Evolutionary conservation across 345 rosid species (phyloP), one percentile per base, ranked within the genome.

Genomic region (Aethionema arabicum): DNA sequence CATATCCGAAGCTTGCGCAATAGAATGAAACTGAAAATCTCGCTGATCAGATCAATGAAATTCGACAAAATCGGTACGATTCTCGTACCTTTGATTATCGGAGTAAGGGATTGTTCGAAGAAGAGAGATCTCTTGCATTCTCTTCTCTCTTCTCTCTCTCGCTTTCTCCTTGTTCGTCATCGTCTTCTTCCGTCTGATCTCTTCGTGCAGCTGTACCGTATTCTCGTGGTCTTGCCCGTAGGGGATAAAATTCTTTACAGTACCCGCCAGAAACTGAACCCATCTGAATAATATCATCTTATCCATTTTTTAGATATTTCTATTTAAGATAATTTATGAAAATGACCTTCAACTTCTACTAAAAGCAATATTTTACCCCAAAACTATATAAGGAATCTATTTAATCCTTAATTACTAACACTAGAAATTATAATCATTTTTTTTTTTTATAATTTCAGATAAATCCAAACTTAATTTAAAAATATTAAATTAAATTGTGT

Each of bases 91-190:
- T 13, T 85, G 92, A 61, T 82, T 87, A 63, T 85, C 93, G 48
- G 96, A 79, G 61, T 88, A 91, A 40, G 98, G 98, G 58, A 91
- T 78, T 47, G 92, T 85, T 13, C 96, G 78, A 51, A 86, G 92
- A 55, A 86, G 92, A 45, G 96, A 86, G 71, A 91, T 78, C 74
- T 86, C 88, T 56, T 88, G 87, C 62, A 78, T 85, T 65, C 96
- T 76, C 61, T 85, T 79, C 38, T 91, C 98, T 58, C 91, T 75
- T 69, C 85, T 84, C 74, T 86, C 96, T 56, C 77, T 77, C 11
- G 98, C 82, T 61, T 70, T 82, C 70, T 80, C 90, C 60, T 79
- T 85, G 50, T 74, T 82, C 39, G 83, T 80, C 80, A 71, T 77
- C 67, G 71, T 59, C 67, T 8, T 14, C 70, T 45, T 37, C 66